These are phyloP conservation scores for Cyberlindnera nakhonratchasimensis DNA, from an alignment of 805 yeast genomes.

Conservation along the genomic window DNA sequence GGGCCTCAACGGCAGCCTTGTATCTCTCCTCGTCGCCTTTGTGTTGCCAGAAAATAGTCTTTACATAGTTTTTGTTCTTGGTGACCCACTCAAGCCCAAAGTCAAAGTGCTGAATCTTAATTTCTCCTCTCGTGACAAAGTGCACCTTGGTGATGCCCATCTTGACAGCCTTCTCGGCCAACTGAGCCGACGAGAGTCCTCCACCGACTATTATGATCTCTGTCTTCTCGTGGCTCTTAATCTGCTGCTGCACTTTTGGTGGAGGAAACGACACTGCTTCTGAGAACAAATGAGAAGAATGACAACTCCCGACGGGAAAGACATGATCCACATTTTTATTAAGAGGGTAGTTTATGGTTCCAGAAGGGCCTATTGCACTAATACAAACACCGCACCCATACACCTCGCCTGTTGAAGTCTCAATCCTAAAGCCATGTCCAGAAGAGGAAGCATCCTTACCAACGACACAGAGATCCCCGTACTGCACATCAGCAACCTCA, in stretches of 20 bases:
- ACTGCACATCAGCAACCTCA: constrained; percentile 33
- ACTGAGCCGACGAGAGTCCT: constrained; percentile 44
- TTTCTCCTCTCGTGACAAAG: constrained; percentile 34
- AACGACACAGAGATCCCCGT: constrained; percentile 21
- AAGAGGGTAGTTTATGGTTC: constrained; percentile 13
- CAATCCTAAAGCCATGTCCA: constrained; percentile 34
- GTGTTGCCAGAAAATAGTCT: constrained; percentile 39
- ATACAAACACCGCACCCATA: constrained; percentile 30
- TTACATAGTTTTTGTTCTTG: constrained; percentile 43
- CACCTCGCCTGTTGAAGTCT: constrained; percentile 31
- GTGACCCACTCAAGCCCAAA: constrained; percentile 49
- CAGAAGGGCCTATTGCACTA: constrained; percentile 15
- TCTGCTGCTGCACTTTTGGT: neutral
- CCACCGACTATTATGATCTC: constrained; percentile 40
- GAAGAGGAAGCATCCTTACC: constrained; percentile 25
- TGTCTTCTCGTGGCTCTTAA: neutral
- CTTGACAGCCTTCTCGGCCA: constrained; percentile 37
- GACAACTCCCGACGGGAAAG: constrained; percentile 14
- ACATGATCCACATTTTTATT: constrained; percentile 3
- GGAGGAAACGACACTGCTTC: constrained; percentile 5
- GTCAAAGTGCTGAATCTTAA: constrained; percentile 45
- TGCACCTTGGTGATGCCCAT: constrained; percentile 33
- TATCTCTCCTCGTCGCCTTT: constrained; percentile 40
- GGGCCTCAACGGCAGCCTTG: constrained; percentile 39
- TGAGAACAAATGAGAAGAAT: constrained; percentile 13